These are phyloP conservation scores for Wickerhamomyces sydowiorum DNA, from an alignment of 805 yeast species.

Conservation along the genomic window DNA sequence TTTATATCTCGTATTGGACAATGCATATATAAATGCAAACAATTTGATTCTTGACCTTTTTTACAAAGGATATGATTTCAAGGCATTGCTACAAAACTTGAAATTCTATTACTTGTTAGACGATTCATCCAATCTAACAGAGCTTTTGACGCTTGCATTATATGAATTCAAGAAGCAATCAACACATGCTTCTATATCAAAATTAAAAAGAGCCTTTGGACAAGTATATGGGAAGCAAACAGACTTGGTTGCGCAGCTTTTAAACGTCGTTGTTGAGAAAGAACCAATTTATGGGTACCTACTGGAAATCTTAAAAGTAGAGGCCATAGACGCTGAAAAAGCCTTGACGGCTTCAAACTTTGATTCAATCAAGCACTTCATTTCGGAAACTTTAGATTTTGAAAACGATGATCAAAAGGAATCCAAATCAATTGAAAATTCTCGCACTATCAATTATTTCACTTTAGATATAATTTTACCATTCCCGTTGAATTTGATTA, in stretches of 20 bases:
- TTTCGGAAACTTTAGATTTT: constrained; percentile 34
- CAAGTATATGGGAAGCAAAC: constrained; percentile 4
- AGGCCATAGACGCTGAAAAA: constrained; percentile 49
- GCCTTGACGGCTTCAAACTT: constrained; percentile 41
- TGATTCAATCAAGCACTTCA: constrained; percentile 36
- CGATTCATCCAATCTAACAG: constrained; percentile 43
- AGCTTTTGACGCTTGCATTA: constrained; percentile 44
- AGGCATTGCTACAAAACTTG: constrained; percentile 38
- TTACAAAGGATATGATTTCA: constrained; percentile 53
- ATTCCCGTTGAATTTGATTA: constrained; percentile 77
- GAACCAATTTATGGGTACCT: constrained; percentile 35
- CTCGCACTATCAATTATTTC: constrained; percentile 43
- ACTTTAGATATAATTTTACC: constrained; percentile 63
- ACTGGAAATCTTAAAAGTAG: constrained; percentile 44
- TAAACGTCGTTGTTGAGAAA: constrained; percentile 35
- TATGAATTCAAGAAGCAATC: constrained; percentile 44
- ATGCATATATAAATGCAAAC: constrained; percentile 67
- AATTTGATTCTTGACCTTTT: constrained; percentile 49
- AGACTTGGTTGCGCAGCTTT: constrained; percentile 21
- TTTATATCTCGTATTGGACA: constrained; percentile 49
- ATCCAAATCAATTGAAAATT: constrained; percentile 24
- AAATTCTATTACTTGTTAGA: constrained; percentile 55
- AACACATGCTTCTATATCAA: constrained; percentile 23
- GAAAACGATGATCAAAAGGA: constrained; percentile 10
- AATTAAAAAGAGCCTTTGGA: constrained; percentile 27